A percentile compares a stretch with the other conserved stretches of the same genome.
phyloP scores from a whole-genome alignment of 2,329 filamentous ascomycete genomes.

The Clarireedia paspali region DNA sequence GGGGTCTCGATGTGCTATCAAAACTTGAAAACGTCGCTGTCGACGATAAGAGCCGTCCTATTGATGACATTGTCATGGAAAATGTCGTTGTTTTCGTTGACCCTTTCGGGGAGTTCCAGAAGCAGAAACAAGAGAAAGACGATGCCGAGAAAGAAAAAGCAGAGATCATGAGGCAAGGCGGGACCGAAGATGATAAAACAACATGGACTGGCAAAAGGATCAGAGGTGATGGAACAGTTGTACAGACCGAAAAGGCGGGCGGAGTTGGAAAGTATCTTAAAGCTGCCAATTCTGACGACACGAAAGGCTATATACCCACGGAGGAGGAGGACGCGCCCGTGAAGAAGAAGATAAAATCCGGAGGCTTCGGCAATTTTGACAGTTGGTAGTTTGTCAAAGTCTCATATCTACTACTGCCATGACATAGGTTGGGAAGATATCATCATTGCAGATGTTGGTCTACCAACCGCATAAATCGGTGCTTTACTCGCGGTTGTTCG shows the following conservation, averaged over 20 bases:
- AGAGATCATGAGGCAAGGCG: conserved; percentile 55
- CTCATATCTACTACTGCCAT: too few relatives aligned
- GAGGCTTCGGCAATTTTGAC: conserved; percentile 93
- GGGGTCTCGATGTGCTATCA: conserved; percentile 62
- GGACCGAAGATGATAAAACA: conserved; percentile 77
- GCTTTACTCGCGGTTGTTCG: too few relatives aligned
- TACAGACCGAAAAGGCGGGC: conserved; percentile 35
- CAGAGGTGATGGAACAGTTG: conserved; percentile 55
- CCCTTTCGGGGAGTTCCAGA: conserved; percentile 89
- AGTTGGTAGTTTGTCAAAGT: conserved; percentile 53
- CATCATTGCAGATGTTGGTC: too few relatives aligned
- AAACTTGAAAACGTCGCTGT: conserved; percentile 71
- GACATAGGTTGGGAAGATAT: too few relatives aligned
- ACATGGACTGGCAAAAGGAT: conserved; percentile 97
- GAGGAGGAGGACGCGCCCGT: conserved; percentile 64
- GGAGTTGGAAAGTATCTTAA: conserved; percentile 78
- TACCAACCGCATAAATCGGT: too few relatives aligned
- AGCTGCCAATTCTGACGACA: conserved; percentile 36
- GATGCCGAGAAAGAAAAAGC: conserved; percentile 49
- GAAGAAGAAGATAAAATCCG: conserved; percentile 71
- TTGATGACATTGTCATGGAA: conserved; percentile 71
- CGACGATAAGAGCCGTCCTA: conserved; percentile 67
- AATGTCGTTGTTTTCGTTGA: conserved; percentile 85
- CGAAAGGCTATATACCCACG: conserved; percentile 40
- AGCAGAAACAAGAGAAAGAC: conserved; percentile 61